Conservation (phyloP, 106 monocot species). For the Agapanthus africanus region DNA sequence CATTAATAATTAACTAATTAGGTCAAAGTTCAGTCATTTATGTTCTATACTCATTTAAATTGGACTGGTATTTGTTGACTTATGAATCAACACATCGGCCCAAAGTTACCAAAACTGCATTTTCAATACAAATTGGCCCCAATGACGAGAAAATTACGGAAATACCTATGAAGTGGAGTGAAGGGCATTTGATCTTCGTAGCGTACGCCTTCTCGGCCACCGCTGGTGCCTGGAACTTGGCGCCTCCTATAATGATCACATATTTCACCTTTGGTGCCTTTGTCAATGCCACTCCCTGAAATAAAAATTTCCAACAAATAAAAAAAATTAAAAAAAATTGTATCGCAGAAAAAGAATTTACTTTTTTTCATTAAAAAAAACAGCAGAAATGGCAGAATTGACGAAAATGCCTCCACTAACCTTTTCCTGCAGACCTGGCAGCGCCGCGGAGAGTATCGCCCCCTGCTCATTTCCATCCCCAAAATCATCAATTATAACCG, state of each 20-base stretch:
- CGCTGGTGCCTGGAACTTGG: conserved; percentile 21
- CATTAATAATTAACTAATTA: no score
- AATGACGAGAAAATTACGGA: no score
- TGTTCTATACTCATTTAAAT: no score
- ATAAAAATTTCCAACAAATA: no score
- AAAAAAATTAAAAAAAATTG: no score
- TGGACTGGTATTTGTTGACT: no score
- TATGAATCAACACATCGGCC: no score
- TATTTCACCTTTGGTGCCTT: conserved; percentile 47
- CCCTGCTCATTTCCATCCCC: conserved; percentile 34
- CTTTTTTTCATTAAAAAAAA: no score
- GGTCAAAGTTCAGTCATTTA: no score
- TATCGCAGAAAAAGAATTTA: no score
- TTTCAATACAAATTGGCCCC: no score
- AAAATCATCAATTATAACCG: neutral
- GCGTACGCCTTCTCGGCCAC: conserved; percentile 44
- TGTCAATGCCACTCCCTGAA: conserved; percentile 46
- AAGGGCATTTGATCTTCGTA: conserved; percentile 39
- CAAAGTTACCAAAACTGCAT: no score
- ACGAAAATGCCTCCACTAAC: conserved; percentile 20
- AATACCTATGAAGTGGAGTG: conserved; percentile 51
- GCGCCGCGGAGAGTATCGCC: conserved; percentile 73
- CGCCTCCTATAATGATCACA: conserved; percentile 43
- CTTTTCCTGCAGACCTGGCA: conserved; percentile 70
- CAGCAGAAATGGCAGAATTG: neutral